Conservation (phyloP, 2,329 filamentous ascomycete species). For the Trichoderma gracile region DNA sequence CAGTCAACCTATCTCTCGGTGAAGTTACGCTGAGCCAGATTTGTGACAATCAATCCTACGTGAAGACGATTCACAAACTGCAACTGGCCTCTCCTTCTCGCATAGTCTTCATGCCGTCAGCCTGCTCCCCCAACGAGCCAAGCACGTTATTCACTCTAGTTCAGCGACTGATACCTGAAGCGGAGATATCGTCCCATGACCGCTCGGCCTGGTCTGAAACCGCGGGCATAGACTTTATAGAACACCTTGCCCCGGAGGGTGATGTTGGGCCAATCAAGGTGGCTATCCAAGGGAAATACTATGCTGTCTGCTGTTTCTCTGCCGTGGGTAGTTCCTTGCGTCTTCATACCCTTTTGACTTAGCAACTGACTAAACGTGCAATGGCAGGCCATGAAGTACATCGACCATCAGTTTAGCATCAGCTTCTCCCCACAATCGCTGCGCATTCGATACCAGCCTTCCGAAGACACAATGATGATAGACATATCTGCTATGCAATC, state of each 20-base stretch:
- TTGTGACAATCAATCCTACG: constrained; percentile 89
- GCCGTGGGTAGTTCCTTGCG: constrained; percentile 58
- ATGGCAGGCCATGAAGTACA: constrained; percentile 72
- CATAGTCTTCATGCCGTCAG: constrained; percentile 74
- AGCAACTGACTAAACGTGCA: not conserved
- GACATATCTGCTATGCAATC: constrained; percentile 84
- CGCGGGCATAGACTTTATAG: constrained; percentile 73
- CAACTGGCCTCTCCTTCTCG: constrained; percentile 76
- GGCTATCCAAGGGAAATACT: constrained; percentile 79
- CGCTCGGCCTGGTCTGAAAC: constrained; percentile 82
- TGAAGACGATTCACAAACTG: constrained; percentile 84
- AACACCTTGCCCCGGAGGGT: constrained; percentile 74
- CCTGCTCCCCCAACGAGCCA: constrained; percentile 62
- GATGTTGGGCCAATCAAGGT: constrained; percentile 81
- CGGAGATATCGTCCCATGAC: constrained; percentile 56
- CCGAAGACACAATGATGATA: constrained; percentile 93
- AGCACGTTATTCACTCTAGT: constrained; percentile 76
- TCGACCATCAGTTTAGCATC: constrained; percentile 68
- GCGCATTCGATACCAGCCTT: constrained; percentile 81
- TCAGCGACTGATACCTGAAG: constrained; percentile 54
- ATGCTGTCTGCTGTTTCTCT: constrained; percentile 79
- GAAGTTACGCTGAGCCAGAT: constrained; percentile 88
- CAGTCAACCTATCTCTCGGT: constrained; percentile 82
- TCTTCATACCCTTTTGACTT: not conserved
- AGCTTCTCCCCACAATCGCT: constrained; percentile 78